These are phyloP conservation scores for Salicornia ramosissima DNA, from an alignment of 148 eudicot genomes.

Conservation along the genomic window DNA sequence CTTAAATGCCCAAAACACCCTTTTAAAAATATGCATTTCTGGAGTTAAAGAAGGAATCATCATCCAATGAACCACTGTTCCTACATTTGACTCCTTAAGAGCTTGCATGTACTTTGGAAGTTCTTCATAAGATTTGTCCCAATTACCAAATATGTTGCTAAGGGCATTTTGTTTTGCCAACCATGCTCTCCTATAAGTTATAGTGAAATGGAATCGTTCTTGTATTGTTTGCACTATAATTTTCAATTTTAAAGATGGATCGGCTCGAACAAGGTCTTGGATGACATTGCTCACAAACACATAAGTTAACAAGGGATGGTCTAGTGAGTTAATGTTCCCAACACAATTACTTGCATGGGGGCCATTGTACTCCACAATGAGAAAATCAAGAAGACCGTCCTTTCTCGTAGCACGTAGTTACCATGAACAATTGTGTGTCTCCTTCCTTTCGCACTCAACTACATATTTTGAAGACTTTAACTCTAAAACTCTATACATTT, in stretches of 20 bases:
- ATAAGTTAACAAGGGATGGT: neutral
- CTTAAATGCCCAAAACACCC: conserved; percentile 13
- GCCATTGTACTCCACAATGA: neutral
- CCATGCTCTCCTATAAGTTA: too few relatives aligned
- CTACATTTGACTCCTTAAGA: neutral
- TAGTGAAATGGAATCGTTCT: neutral
- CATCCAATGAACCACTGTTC: neutral
- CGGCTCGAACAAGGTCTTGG: neutral
- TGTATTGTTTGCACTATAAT: neutral
- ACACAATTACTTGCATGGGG: conserved; percentile 4
- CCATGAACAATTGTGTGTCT: too few relatives aligned
- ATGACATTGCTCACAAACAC: neutral
- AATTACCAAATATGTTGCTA: neutral
- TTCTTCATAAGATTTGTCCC: conserved; percentile 2
- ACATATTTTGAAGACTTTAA: neutral
- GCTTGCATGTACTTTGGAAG: conserved; percentile 4
- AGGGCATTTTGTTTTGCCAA: too few relatives aligned
- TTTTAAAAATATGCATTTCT: neutral
- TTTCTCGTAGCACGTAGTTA: neutral
- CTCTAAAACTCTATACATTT: neutral
- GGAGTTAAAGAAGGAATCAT: neutral
- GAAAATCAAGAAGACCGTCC: neutral
- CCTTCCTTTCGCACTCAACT: neutral
- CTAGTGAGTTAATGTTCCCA: neutral
- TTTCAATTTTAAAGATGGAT: neutral